Percentiles rank a stretch among this genome's conserved stretches.
phyloP scores from a whole-genome alignment of 2,329 filamentous ascomycete genomes.

The Blastomyces emzantsi region DNA sequence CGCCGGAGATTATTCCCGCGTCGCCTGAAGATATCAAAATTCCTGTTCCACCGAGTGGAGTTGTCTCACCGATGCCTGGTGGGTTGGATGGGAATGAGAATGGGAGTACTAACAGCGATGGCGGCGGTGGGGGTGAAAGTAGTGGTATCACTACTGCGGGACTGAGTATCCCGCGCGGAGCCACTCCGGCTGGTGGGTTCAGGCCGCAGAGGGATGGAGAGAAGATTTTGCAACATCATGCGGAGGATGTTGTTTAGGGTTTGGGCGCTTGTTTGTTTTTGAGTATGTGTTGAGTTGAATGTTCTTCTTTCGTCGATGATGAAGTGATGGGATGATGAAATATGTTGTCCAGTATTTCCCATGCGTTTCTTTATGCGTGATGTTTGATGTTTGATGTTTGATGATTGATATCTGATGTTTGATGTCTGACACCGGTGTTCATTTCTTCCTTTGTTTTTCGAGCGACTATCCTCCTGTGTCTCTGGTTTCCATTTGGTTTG shows the following conservation, averaged over 20 bases:
- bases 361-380: background rate
- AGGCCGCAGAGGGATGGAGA: constrained; percentile 37
- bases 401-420: background rate
- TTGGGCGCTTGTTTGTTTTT: background rate
- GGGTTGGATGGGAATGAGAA: constrained; percentile 31
- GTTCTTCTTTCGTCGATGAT: background rate
- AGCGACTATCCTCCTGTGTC: background rate
- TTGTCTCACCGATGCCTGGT: constrained; percentile 37
- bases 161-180: constrained; percentile 26
- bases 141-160: background rate
- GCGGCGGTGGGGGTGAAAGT: background rate
- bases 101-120: background rate
- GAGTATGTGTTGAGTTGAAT: background rate
- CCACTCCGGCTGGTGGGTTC: constrained; percentile 36
- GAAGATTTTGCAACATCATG: constrained; percentile 37
- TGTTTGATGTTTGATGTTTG: no score
- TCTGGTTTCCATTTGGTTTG: background rate
- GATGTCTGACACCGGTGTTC: background rate
- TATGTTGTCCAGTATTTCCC: background rate
- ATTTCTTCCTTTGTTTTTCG: background rate
- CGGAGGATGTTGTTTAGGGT: constrained; percentile 36
- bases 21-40: constrained; percentile 76
- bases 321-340: background rate
- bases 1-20: constrained; percentile 58
- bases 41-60: constrained; percentile 55